Evolutionary conservation across 2,329 filamentous ascomycete species (phyloP).

Genomic region (Trichoderma sp.): DNA sequence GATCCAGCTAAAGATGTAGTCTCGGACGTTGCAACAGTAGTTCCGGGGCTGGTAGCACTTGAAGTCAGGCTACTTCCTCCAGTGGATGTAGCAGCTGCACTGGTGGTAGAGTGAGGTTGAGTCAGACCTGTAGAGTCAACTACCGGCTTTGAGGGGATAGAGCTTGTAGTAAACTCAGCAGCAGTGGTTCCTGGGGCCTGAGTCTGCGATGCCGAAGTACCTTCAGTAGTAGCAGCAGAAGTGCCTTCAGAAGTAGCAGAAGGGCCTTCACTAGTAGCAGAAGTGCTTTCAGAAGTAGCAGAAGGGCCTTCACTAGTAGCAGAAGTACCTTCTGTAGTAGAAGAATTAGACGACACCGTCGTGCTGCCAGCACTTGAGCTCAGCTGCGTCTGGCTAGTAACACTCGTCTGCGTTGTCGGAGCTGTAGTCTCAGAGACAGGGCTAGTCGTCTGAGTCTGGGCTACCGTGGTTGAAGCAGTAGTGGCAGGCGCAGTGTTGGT

Average conservation of each 20-base stretch:
- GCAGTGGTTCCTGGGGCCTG: neutral
- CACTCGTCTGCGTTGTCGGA: neutral
- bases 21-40: neutral
- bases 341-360: neutral
- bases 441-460: neutral
- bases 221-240: neutral
- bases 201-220: neutral
- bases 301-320: neutral
- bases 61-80: neutral
- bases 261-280: neutral
- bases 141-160: neutral
- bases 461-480: neutral
- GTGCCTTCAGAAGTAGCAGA: neutral
- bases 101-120: neutral
- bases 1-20: neutral
- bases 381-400: neutral
- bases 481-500: neutral
- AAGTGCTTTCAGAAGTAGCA: too few relatives aligned
- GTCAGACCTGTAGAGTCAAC: neutral
- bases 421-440: neutral
- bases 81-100: neutral
- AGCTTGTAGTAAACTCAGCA: neutral
- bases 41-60: neutral
- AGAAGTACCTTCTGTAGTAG: neutral
- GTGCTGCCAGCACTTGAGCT: neutral